phyloP scores from a whole-genome alignment of 1,284 basidiomycete genomes.

The Schizophyllum amplum region DNA sequence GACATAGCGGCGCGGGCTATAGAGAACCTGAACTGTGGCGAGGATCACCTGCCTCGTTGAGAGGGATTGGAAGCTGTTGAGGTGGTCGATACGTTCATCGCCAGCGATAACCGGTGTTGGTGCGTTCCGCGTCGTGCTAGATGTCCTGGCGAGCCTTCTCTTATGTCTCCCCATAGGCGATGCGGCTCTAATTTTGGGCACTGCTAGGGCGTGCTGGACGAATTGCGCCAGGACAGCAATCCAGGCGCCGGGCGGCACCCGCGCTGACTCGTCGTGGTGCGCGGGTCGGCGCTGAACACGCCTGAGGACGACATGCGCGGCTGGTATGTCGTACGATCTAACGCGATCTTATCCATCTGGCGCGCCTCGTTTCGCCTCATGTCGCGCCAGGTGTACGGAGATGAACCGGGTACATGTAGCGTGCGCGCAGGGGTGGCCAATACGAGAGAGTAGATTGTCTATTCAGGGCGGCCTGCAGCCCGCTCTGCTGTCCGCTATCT shows the following conservation, averaged over 20 bases:
- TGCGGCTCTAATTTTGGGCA: too few species aligned
- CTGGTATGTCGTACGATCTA: background rate
- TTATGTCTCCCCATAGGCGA: too few species aligned
- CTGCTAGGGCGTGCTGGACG: too few species aligned
- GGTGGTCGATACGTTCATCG: background rate
- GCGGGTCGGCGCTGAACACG: background rate
- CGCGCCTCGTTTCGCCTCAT: background rate
- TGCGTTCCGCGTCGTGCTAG: background rate
- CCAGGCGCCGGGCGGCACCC: too few species aligned
- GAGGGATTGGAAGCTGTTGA: background rate
- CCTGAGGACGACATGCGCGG: background rate
- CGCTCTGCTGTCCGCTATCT: background rate
- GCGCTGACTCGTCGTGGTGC: background rate
- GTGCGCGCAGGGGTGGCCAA: background rate
- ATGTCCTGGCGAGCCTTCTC: background rate
- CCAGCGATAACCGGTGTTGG: background rate
- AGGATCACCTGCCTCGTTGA: background rate
- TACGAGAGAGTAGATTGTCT: background rate
- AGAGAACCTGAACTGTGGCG: background rate
- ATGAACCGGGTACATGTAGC: background rate
- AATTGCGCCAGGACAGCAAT: too few species aligned
- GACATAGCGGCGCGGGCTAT: constrained; percentile 34
- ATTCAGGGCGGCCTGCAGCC: background rate
- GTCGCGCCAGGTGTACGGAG: background rate
- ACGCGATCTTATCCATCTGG: background rate